These are phyloP conservation scores for Cadophora gregata DNA, from an alignment of 2,329 filamentous ascomycete genomes.

Conservation along the genomic window DNA sequence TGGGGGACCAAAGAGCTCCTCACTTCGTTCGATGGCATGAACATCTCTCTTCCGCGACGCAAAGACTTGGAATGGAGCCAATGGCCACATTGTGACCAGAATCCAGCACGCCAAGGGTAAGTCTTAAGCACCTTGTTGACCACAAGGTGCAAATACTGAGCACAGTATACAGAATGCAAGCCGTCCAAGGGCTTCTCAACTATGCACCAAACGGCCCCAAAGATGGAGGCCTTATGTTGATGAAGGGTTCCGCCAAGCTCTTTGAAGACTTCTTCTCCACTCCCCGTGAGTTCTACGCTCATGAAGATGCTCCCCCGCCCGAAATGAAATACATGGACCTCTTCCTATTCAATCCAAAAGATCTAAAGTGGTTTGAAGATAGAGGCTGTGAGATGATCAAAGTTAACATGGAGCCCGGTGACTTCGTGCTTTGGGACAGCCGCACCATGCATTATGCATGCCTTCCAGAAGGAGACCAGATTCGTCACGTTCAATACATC, in stretches of 20 bases:
- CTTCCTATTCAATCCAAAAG: constrained; percentile 37
- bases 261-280: constrained; percentile 40
- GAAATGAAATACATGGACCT: constrained; percentile 18
- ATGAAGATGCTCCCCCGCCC: constrained; percentile 3
- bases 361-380: constrained; percentile 50
- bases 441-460: constrained; percentile 85
- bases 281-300: constrained; percentile 4
- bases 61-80: constrained; percentile 1
- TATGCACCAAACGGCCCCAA: constrained; percentile 42
- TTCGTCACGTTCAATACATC: constrained; percentile 21
- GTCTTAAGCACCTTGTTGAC: neutral
- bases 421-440: constrained; percentile 93
- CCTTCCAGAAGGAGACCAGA: constrained; percentile 44
- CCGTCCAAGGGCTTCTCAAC: constrained; percentile 53
- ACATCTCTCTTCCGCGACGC: constrained; percentile 46
- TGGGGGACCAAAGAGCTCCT: constrained; percentile 51
- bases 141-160: too few species aligned
- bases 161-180: constrained; percentile 44
- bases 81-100: constrained; percentile 9
- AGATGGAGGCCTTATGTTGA: constrained; percentile 45
- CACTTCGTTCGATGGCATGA: constrained; percentile 53
- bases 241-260: constrained; percentile 41
- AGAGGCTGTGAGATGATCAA: constrained; percentile 48
- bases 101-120: neutral
- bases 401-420: constrained; percentile 48